Evolutionary conservation across 225 moss, liverwort and hornwort species (phyloP), one percentile per base, ranked within the genome.

Genomic region (Polytrichum formosum): DNA sequence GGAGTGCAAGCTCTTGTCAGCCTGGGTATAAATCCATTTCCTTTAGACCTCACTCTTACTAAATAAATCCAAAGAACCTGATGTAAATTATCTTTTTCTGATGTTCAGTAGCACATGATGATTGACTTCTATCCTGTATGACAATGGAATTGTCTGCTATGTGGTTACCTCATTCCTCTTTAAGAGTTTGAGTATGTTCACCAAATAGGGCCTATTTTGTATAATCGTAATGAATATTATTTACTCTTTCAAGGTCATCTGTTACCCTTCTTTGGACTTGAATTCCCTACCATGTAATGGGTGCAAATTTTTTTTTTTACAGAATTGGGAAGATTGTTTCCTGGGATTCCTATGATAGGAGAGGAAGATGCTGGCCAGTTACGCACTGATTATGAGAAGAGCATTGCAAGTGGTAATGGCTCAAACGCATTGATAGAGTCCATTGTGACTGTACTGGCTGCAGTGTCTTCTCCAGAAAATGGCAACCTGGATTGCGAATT

Each of bases 1-100:
- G 85, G 85, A 77, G 89, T 93, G 69, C 93, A 93, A 79, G 93
- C 93, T 74, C 79, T 93, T 55, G 72, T 93, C 55, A 93, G 89
- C 80, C 76, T 91, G 33, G 85, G 81, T 84, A 67, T 62, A 54
- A 20, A 21, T 19, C 19, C 10, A 28, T 53, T 21, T 20, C 65
- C 53, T 63, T 26, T 16, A 46, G 13, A 4, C 46, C 46, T 13
- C 46, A 46, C 46, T 46, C 46, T 46, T 46, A 46, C 7, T 31
- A 7, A 31, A 31, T 31, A 4, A 6, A 13, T 46, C 13, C 46
- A 46, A 46, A 46, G 16, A 46, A 46, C 10, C 3, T 46, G 46
- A 46, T 13, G 46, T 46, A 46, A 46, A 3, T 46, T 13, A 16
- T 4, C 46, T 16, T 31, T 31, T 7, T 7, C 7, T 13, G 46